Evolutionary conservation across 1,139 yeast genomes (phyloP).

Genomic region (Diutina ranongensis): DNA sequence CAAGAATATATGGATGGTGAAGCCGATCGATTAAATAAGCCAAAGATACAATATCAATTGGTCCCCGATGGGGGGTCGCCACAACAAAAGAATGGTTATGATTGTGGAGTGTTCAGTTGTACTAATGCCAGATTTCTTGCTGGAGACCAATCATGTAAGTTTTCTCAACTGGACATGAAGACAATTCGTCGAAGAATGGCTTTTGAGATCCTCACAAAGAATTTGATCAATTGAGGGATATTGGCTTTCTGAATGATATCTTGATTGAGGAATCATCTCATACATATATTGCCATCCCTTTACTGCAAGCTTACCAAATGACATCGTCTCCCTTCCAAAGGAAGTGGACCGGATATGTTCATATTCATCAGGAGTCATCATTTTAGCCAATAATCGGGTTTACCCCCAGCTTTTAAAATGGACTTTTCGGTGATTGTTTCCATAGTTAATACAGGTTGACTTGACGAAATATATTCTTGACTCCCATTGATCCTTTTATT

Average conservation of each 20-base stretch:
- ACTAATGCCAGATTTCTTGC: conserved; percentile 59
- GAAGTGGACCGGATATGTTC: too few species aligned
- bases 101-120: conserved; percentile 93
- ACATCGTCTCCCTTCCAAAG: too few species aligned
- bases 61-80: conserved; percentile 45
- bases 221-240: conserved; percentile 6
- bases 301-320: not conserved
- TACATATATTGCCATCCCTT: too few species aligned
- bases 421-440: too few species aligned
- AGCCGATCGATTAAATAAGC: conserved; percentile 30
- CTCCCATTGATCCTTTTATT: too few species aligned
- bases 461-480: too few species aligned
- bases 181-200: conserved; percentile 64
- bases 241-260: too few species aligned
- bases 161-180: conserved; percentile 62
- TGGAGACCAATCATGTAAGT: conserved; percentile 34
- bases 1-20: conserved; percentile 51
- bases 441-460: too few species aligned
- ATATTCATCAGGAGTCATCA: too few species aligned
- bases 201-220: conserved; percentile 27
- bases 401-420: too few species aligned
- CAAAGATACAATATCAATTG: conserved; percentile 23
- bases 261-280: too few species aligned
- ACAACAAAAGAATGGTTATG: conserved; percentile 81
- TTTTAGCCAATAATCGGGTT: too few species aligned